These are phyloP conservation scores for Taiwanofungus camphoratus DNA, from an alignment of 1,284 basidiomycete species.

Conservation along the genomic window DNA sequence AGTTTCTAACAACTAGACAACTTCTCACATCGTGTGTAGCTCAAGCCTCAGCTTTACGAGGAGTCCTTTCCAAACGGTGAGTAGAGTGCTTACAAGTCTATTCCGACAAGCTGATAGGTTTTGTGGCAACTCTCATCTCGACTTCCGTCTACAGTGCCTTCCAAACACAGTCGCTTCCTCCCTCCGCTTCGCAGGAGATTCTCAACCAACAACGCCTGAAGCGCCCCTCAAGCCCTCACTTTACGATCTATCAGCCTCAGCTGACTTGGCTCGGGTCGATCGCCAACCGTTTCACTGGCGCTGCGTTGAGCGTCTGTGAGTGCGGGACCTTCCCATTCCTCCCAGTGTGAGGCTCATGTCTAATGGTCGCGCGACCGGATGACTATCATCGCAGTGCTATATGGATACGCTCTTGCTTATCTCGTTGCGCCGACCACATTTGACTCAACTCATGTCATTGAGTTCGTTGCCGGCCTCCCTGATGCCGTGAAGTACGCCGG, in stretches of 20 bases:
- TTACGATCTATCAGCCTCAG: conserved; percentile 96
- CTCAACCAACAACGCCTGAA: conserved; percentile 83
- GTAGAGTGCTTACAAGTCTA: too few relatives aligned
- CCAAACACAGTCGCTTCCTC: conserved; percentile 60
- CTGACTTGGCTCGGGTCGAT: conserved; percentile 87
- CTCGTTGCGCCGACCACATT: conserved; percentile 78
- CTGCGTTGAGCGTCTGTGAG: conserved; percentile 72
- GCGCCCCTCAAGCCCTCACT: conserved; percentile 88
- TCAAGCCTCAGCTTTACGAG: conserved; percentile 35
- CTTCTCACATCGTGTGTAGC: conserved; percentile 27
- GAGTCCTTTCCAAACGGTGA: conserved; percentile 44
- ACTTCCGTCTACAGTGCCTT: conserved; percentile 37
- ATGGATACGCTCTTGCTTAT: conserved; percentile 86
- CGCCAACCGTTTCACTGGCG: conserved; percentile 81
- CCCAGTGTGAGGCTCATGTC: conserved; percentile 2
- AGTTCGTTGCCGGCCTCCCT: conserved; percentile 64
- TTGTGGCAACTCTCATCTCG: too few relatives aligned
- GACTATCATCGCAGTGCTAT: conserved; percentile 60
- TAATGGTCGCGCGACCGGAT: not conserved
- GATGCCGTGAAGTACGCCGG: conserved; percentile 68
- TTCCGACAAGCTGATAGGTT: too few relatives aligned
- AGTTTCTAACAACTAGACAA: conserved; percentile 14
- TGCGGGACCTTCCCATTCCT: too few relatives aligned
- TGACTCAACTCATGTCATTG: conserved; percentile 75
- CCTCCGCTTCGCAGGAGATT: conserved; percentile 56